These are phyloP conservation scores for Fusarium tanahbumbuense DNA, from an alignment of 2,329 filamentous ascomycete species.

Conservation along the genomic window DNA sequence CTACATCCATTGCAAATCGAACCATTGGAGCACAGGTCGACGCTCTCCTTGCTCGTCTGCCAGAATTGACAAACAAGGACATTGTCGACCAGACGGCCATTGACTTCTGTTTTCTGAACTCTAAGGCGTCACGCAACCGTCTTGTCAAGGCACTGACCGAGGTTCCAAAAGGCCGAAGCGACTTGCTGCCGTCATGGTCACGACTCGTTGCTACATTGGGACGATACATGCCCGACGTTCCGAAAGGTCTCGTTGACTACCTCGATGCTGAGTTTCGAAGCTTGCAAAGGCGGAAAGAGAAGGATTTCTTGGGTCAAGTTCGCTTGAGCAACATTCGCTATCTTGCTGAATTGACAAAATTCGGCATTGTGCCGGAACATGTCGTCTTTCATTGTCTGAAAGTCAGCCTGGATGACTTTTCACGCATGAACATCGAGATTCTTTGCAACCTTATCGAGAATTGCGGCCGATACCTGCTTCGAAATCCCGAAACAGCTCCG, in stretches of 20 bases:
- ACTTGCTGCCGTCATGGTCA: slow-evolving; percentile 91
- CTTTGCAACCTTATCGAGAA: slow-evolving; percentile 97
- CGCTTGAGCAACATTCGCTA: slow-evolving; percentile 97
- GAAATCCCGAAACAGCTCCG: slow-evolving; percentile 91
- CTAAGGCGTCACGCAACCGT: slow-evolving; percentile 95
- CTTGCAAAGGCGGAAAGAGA: slow-evolving; percentile 94
- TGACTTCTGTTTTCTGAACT: slow-evolving; percentile 98
- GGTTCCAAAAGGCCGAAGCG: slow-evolving; percentile 91
- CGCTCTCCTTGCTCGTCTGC: slow-evolving; percentile 85
- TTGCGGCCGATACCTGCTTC: slow-evolving; percentile 91
- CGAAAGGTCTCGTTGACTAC: slow-evolving; percentile 89
- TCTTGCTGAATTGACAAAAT: slow-evolving; percentile 95
- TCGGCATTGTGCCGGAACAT: slow-evolving; percentile 96
- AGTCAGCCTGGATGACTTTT: slow-evolving; percentile 97
- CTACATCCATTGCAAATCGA: slow-evolving; percentile 96
- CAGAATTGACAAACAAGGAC: slow-evolving; percentile 92
- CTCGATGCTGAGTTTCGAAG: slow-evolving; percentile 97
- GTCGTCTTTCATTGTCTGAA: slow-evolving; percentile 99
- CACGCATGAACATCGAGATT: slow-evolving; percentile 98
- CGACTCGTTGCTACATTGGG: slow-evolving; percentile 92
- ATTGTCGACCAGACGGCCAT: slow-evolving; percentile 91
- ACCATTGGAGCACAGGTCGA: slow-evolving; percentile 98
- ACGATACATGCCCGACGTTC: slow-evolving; percentile 94
- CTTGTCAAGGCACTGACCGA: slow-evolving; percentile 94
- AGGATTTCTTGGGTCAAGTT: slow-evolving; percentile 95